Evolutionary conservation across 2,329 filamentous ascomycete species (phyloP), one percentile per base, ranked within the genome.

Genomic region (Daldinia eschscholtzii): DNA sequence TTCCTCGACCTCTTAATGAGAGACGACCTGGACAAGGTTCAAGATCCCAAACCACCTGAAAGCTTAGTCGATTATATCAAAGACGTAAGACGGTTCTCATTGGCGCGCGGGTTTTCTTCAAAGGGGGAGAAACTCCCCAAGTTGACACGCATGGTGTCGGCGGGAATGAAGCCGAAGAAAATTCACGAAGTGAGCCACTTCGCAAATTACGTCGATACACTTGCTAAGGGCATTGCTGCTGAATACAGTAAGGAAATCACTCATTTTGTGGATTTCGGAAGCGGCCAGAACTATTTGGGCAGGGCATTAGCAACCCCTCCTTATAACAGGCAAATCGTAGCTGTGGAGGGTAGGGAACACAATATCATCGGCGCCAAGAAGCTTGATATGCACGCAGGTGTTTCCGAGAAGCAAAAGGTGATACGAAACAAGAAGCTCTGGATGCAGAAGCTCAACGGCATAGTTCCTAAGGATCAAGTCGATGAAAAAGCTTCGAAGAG

Each of bases 91-190:
- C 87, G 85, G 65, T 86, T 94, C 71, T 88, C 90, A 12, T 82
- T 98, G 28, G 81, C 81, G 6, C 85, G 94, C 37, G 83, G 88
- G 1, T 92, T 92, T 63, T 75, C 79, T 1, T 79, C 83, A 0
- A 76, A 75, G 13, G 77, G 80, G 62, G 77, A 80, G 50, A 83
- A 84, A 63, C 81, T 87, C 62, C 84, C 87, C 4, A 84, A 85
- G 72, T 79, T 97, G 23, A 89, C 93, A 2, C 87, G 89, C 56
- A 87, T 91, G 73, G 88, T 97, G 15, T 88, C 92, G 0, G 87
- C 97, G 13, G 96, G 96, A 3, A 99, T 99, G 96, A 97, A 93
- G 70, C 88, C 92, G 18, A 99, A 99, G 80, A 99, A 99, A 81
- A 86, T 93, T 0, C 96, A 99, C 76, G 96, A 99, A 82, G 96